Conservation (phyloP, 306 rosid species). For the Cicer judaicum region DNA sequence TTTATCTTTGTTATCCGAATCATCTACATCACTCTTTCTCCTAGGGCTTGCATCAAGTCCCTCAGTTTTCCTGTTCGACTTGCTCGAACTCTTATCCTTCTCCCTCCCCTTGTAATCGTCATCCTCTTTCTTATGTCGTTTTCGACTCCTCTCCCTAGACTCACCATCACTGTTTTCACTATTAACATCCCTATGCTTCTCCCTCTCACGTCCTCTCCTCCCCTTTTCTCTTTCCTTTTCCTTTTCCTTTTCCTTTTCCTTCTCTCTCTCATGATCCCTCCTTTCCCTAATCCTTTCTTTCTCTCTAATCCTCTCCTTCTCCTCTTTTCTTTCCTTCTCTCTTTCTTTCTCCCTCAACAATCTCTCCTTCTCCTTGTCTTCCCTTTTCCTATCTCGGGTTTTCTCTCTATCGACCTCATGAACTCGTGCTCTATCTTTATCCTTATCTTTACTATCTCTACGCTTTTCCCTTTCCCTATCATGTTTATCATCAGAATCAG, state of each 20-base stretch:
- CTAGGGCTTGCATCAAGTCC: conserved; percentile 63
- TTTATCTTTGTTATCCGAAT: conserved; percentile 54
- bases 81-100: conserved; percentile 57
- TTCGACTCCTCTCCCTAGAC: conserved; percentile 60
- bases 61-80: conserved; percentile 58
- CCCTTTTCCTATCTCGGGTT: conserved; percentile 49
- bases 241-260: conserved; percentile 57
- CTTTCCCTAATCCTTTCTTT: conserved; percentile 54
- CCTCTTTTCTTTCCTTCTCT: conserved; percentile 46
- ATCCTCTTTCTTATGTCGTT: conserved; percentile 71
- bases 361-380: conserved; percentile 40
- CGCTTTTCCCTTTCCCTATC: conserved; percentile 56
- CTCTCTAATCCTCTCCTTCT: conserved; percentile 45
- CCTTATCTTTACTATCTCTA: conserved; percentile 49
- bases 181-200: conserved; percentile 67
- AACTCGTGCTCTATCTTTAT: conserved; percentile 40
- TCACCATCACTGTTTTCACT: conserved; percentile 69
- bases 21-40: conserved; percentile 60
- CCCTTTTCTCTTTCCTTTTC: conserved; percentile 58
- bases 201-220: conserved; percentile 60
- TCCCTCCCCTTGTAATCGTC: conserved; percentile 60
- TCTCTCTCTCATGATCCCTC: conserved; percentile 56
- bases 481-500: conserved; percentile 47
- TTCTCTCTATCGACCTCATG: conserved; percentile 43
- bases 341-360: conserved; percentile 30